phyloP scores from a whole-genome alignment of 768 basidiomycete species.

The Pisolithus tinctorius region DNA sequence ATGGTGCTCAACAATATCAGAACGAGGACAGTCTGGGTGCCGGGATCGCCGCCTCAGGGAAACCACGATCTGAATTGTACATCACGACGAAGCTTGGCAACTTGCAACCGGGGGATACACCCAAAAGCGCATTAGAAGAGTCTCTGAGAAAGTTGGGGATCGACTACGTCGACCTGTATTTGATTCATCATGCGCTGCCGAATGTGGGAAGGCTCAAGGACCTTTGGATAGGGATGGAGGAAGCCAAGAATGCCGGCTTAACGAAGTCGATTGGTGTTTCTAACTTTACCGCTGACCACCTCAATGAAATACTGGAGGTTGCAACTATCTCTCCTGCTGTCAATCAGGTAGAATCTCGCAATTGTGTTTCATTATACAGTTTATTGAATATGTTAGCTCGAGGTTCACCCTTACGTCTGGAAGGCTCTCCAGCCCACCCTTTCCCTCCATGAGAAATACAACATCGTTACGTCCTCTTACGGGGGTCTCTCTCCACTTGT shows the following conservation, averaged over 20 bases:
- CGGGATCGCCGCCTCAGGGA: slow-evolving; percentile 44
- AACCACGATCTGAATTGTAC: slow-evolving; percentile 48
- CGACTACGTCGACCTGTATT: slow-evolving; percentile 55
- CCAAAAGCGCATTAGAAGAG: slow-evolving; percentile 41
- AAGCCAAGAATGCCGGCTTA: slow-evolving; percentile 37
- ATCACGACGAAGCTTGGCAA: slow-evolving; percentile 51
- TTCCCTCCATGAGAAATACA: slow-evolving; percentile 28
- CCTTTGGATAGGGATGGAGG: slow-evolving; percentile 59
- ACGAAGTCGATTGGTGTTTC: slow-evolving; percentile 45
- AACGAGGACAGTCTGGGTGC: slow-evolving; percentile 51
- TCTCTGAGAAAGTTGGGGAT: slow-evolving; percentile 50
- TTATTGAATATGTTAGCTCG: slow-evolving; percentile 29
- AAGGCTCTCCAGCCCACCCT: slow-evolving; percentile 33
- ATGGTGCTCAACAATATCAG: slow-evolving; percentile 53
- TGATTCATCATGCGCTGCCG: slow-evolving; percentile 45
- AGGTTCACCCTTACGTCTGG: slow-evolving; percentile 49
- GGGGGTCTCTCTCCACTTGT: slow-evolving; percentile 34
- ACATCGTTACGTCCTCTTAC: slow-evolving; percentile 35
- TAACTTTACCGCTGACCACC: slow-evolving; percentile 41
- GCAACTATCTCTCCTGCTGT: slow-evolving; percentile 43
- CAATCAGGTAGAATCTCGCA: slow-evolving; percentile 38
- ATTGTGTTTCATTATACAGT: background rate
- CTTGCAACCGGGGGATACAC: slow-evolving; percentile 34
- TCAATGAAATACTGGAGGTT: slow-evolving; percentile 37
- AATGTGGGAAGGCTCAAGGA: slow-evolving; percentile 40